Conservation (phyloP, 2,329 filamentous ascomycete genomes). For the Alternaria rosae region DNA sequence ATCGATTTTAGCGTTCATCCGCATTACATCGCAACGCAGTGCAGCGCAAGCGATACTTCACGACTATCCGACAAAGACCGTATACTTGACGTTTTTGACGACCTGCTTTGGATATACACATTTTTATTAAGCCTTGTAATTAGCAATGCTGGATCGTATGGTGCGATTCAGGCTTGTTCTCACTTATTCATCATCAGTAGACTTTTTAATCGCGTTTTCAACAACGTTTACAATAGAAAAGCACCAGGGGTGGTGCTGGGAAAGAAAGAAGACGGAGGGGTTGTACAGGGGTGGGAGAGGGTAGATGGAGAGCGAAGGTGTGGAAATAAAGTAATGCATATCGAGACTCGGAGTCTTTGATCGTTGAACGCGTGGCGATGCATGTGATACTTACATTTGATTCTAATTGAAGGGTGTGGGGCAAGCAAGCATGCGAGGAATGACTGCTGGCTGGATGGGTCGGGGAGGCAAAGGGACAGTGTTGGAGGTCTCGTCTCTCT, state of each 20-base stretch:
- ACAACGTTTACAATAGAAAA: neutral
- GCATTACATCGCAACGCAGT: neutral
- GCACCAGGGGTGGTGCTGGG: neutral
- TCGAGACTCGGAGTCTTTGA: too few species aligned
- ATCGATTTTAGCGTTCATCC: slow-evolving; percentile 4
- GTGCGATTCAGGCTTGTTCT: neutral
- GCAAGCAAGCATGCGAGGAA: too few species aligned
- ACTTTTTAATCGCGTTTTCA: slow-evolving; percentile 3
- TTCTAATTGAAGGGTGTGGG: too few species aligned
- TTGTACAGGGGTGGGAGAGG: neutral
- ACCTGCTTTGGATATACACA: neutral
- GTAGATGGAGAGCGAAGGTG: too few species aligned
- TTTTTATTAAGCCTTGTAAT: neutral
- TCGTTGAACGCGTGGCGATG: too few species aligned
- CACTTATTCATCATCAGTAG: neutral
- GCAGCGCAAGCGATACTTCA: neutral
- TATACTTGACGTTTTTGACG: neutral
- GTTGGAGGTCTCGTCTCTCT: too few species aligned
- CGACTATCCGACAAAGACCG: neutral
- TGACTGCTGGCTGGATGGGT: too few species aligned
- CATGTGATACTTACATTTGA: too few species aligned
- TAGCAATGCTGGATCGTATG: neutral
- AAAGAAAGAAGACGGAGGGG: neutral
- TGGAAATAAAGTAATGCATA: too few species aligned
- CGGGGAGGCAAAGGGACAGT: too few species aligned